Percentiles rank a stretch among this genome's conserved stretches.
Conservation (phyloP, 2,329 filamentous ascomycete species). For the Pseudopyricularia cyperi region DNA sequence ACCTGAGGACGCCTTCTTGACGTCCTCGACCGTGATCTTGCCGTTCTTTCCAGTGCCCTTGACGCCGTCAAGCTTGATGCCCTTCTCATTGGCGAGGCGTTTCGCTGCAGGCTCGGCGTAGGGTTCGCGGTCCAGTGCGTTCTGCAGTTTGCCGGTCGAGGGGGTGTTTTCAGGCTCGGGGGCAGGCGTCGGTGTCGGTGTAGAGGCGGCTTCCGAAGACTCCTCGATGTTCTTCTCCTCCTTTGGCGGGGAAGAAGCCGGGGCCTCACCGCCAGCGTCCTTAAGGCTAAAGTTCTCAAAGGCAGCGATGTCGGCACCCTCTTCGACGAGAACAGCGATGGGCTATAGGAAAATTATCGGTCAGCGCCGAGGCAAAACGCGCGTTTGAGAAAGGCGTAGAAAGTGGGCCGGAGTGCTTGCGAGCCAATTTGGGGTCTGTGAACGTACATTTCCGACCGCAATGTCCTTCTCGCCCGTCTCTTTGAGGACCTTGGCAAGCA, state of each 20-base stretch:
- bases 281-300: constrained; percentile 82
- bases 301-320: constrained; percentile 72
- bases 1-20: constrained; percentile 66
- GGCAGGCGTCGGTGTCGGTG: constrained; percentile 44
- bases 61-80: constrained; percentile 60
- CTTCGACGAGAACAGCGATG: constrained; percentile 89
- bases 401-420: not conserved
- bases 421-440: not conserved
- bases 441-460: constrained; percentile 80
- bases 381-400: not conserved
- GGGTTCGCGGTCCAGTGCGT: constrained; percentile 70
- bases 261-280: constrained; percentile 75
- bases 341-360: constrained; percentile 42
- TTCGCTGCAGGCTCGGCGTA: constrained; percentile 61
- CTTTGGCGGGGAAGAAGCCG: constrained; percentile 42
- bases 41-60: constrained; percentile 82
- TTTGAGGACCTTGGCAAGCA: constrained; percentile 87
- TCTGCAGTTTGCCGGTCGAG: constrained; percentile 66
- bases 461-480: constrained; percentile 90
- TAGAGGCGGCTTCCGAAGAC: constrained; percentile 26
- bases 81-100: constrained; percentile 74
- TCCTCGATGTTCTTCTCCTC: constrained; percentile 50
- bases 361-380: not conserved
- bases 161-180: constrained; percentile 37
- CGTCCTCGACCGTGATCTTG: constrained; percentile 80